Percentiles rank a stretch among this genome's conserved stretches.
Evolutionary conservation across 1,284 basidiomycete species (phyloP).

Genomic region (Tilletia caries): DNA sequence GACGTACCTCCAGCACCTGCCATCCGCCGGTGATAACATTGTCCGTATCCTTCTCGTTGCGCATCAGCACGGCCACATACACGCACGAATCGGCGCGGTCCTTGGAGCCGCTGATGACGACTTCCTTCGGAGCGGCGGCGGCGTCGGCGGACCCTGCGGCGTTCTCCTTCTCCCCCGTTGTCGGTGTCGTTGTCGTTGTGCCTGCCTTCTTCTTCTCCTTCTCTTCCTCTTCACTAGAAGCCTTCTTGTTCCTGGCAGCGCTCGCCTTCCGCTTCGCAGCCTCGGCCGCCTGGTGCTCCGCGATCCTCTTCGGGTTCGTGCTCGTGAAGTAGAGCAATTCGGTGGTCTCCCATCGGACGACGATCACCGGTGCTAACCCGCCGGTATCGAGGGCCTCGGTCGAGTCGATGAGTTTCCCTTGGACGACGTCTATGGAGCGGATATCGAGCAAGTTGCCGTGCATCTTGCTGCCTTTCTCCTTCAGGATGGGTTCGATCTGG

Average conservation of each 20-base stretch:
- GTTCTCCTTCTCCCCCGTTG: conserved; percentile 76
- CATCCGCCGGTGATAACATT: conserved; percentile 92
- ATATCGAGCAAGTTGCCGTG: conserved; percentile 47
- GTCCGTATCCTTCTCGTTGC: conserved; percentile 62
- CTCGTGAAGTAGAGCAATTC: conserved; percentile 90
- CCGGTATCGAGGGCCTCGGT: conserved; percentile 55
- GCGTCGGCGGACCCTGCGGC: conserved; percentile 26
- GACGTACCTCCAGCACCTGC: conserved; percentile 88
- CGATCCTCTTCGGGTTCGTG: conserved; percentile 58
- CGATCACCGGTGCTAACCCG: conserved; percentile 73
- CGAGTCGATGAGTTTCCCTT: conserved; percentile 61
- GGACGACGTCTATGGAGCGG: conserved; percentile 44
- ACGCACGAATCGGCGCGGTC: conserved; percentile 84
- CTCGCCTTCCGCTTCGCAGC: conserved; percentile 3
- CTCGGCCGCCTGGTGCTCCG: conserved; percentile 10
- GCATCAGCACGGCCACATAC: conserved; percentile 87
- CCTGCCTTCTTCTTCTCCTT: neutral
- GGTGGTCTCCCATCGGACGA: conserved; percentile 90
- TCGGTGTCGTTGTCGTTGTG: conserved; percentile 44
- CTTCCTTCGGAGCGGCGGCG: neutral
- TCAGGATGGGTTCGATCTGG: conserved; percentile 89
- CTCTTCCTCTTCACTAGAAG: neutral
- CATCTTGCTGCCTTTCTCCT: conserved; percentile 67
- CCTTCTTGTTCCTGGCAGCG: neutral
- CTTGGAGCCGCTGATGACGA: conserved; percentile 8